phyloP scores from a whole-genome alignment of 2,329 filamentous ascomycete genomes.

The Verticillium nonalfalfae region DNA sequence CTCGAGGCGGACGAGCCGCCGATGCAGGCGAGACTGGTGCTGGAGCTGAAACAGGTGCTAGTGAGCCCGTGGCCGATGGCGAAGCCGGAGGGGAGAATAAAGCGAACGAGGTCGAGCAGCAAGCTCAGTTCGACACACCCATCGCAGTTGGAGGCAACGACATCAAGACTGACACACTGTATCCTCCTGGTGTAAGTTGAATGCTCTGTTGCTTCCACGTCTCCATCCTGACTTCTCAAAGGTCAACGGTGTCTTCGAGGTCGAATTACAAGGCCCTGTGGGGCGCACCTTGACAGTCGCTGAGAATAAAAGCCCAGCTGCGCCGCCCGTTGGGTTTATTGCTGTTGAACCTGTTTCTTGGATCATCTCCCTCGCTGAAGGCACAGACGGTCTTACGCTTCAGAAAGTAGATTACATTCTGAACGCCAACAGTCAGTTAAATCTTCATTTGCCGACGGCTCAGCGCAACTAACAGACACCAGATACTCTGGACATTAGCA shows the following conservation, averaged over 20 bases:
- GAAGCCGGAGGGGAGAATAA: constrained; percentile 10
- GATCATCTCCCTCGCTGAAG: constrained; percentile 23
- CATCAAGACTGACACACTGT: constrained; percentile 24
- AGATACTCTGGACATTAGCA: constrained; percentile 26
- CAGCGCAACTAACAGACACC: not conserved
- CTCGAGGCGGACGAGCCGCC: not conserved
- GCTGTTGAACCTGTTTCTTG: constrained; percentile 29
- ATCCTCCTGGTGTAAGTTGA: constrained; percentile 23
- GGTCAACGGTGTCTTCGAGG: constrained; percentile 26
- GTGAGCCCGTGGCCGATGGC: not conserved
- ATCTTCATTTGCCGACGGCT: not conserved
- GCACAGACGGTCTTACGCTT: constrained; percentile 23
- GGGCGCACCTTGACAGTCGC: constrained; percentile 27
- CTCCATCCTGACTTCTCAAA: not conserved
- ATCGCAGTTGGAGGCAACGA: constrained; percentile 22
- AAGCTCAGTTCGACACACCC: constrained; percentile 20
- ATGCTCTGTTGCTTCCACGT: not conserved
- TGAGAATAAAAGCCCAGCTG: constrained; percentile 26
- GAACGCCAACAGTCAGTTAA: constrained; percentile 24
- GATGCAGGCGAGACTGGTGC: not conserved
- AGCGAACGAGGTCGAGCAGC: constrained; percentile 22
- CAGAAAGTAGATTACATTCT: constrained; percentile 33
- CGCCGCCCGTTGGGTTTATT: constrained; percentile 27
- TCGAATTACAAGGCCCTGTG: constrained; percentile 29
- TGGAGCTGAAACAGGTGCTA: not conserved